Base-by-base conservation (phyloP, 805 yeast species). In the Ogataea glucozyma region DNA sequence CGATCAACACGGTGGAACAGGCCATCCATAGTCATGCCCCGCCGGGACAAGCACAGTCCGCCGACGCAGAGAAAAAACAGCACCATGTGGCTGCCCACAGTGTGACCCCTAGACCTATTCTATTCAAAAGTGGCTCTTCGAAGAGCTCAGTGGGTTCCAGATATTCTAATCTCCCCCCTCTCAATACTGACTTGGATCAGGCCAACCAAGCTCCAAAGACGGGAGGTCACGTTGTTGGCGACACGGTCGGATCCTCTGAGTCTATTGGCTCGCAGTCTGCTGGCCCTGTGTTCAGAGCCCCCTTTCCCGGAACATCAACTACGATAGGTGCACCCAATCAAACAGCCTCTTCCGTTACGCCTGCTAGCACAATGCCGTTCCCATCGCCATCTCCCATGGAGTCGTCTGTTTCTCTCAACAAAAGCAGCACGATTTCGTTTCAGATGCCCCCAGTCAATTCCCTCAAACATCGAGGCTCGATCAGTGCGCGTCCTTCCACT, bases 391-490 rank as follows among this genome's bases (percentile, higher is more conserved):
- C 39, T 12, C 40, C 41, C n/a, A 7, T 40, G 14, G 51, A 44
- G 14, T 16, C 53, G 12, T 41, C 52, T 5, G 35, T 48, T 11
- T 47, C 49, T 4, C 16, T 54, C 32, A 57, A 56, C 44, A 34
- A 60, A 3, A 43, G 52, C 16, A 53, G 66, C 29, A 49, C 66
- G 3, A 60, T 76, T 9, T 75, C 79, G 3, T 76, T 76, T 52
- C 75, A 74, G 16, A 75, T 72, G 14, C 73, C 76, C 1, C 61
- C 71, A 9, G 60, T 51, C 6, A 57, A 60, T 18, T 71, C 69
- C 18, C 48, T 46, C 26, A 74, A 73, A 48, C 79, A 78, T 50
- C 61, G 84, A 43, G 79, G 81, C n/a, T 78, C 83, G 1, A 77
- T 78, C 39, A 72, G 79, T 33, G 73, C 79, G 1, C 66, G 75